These are phyloP conservation scores for Haberlea rhodopensis DNA, from an alignment of 257 asterid species.

Conservation along the genomic window DNA sequence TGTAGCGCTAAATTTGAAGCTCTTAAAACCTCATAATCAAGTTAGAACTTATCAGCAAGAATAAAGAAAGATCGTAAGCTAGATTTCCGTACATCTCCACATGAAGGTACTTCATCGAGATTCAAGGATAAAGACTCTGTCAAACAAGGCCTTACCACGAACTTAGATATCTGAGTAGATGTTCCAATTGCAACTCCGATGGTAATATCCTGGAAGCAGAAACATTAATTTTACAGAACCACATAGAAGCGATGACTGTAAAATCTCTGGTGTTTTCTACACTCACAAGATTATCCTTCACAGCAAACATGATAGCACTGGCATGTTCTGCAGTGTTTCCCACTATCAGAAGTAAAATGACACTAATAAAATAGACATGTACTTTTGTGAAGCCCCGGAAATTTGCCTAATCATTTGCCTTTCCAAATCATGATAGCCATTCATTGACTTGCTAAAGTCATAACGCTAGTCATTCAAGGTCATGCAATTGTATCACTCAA, in stretches of 20 bases:
- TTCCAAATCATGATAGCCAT: too few relatives aligned
- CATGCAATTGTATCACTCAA: too few relatives aligned
- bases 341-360: conserved; percentile 86
- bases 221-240: conserved; percentile 14
- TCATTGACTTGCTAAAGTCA: too few relatives aligned
- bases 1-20: too few relatives aligned
- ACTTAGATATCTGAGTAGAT: conserved; percentile 97
- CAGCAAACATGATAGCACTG: conserved; percentile 97
- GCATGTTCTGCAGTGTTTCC: conserved; percentile 99
- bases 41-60: background rate
- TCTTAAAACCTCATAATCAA: too few relatives aligned
- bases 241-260: background rate
- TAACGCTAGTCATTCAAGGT: too few relatives aligned
- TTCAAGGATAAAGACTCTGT: too few relatives aligned
- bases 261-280: background rate
- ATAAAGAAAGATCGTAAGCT: background rate
- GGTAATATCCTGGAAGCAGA: conserved; percentile 42
- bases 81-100: too few relatives aligned
- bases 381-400: too few relatives aligned
- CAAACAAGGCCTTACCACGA: conserved; percentile 57
- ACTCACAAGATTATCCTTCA: conserved; percentile 76
- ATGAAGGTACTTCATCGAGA: too few relatives aligned
- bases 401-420: too few relatives aligned
- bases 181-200: conserved; percentile 96
- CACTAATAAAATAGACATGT: conserved; percentile 90